Percentiles rank a stretch among this genome's conserved stretches.
These are phyloP conservation scores for Anacardium occidentale DNA, from an alignment of 345 rosid genomes.

Conservation along the genomic window DNA sequence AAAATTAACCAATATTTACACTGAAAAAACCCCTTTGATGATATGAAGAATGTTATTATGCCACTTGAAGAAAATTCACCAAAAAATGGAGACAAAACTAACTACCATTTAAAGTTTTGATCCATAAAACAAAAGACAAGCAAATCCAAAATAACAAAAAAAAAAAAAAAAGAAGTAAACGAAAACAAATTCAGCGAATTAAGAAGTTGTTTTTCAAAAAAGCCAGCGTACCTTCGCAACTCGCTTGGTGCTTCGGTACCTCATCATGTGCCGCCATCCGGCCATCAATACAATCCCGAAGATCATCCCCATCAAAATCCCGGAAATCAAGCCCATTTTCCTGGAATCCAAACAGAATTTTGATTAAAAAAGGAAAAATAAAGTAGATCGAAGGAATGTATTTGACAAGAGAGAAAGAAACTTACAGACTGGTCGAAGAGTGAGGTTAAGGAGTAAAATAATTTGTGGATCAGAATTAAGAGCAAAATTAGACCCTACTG, in stretches of 20 bases:
- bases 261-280: constrained; percentile 94
- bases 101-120: background rate
- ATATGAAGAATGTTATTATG: background rate
- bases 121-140: background rate
- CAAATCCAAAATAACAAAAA: background rate
- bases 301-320: constrained; percentile 73
- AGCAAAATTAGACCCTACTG: background rate
- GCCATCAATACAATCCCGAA: constrained; percentile 92
- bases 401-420: background rate
- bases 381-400: background rate
- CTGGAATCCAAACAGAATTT: constrained; percentile 23
- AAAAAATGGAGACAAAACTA: background rate
- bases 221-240: constrained; percentile 58
- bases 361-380: background rate
- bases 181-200: background rate
- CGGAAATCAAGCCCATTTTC: constrained; percentile 91
- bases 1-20: background rate
- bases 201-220: background rate
- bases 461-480: constrained; percentile 13
- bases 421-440: constrained; percentile 11
- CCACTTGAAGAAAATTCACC: background rate
- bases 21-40: background rate
- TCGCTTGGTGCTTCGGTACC: constrained; percentile 77
- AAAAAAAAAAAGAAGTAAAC: background rate
- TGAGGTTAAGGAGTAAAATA: background rate